Base-by-base conservation (phyloP, 192 early-diverging fungal species). In the Entophlyctis luteolus region DNA sequence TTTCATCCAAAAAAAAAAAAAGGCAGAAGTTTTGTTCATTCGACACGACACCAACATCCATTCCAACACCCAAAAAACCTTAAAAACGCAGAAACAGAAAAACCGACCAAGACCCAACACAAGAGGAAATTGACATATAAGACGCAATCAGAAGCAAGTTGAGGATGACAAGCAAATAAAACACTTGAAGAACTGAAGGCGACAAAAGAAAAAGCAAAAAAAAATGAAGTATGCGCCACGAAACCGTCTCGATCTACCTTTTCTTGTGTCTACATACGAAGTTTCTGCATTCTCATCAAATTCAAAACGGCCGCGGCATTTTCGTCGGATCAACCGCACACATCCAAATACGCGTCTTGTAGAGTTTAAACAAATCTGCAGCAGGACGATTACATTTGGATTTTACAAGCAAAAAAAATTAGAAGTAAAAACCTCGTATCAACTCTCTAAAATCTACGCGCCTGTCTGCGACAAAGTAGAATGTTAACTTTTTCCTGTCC, bases 271-370 rank as follows among this genome's bases (percentile, higher is more conserved):
- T n/a, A n/a, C n/a, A n/a, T n/a, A n/a, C n/a, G n/a, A n/a, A n/a
- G n/a, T n/a, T n/a, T n/a, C n/a, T n/a, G n/a, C n/a, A n/a, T n/a
- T n/a, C n/a, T n/a, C n/a, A 60, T 27, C 23, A 57, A 10, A 18
- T 35, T 65, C 62, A 66, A 34, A 53, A 66, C 8, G 63, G 63
- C 2, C 63, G 63, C 8, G 63, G 63, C 63, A 66, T 66, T 29
- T 73, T 79, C 58, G 76, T 69, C 16, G 80, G 77, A 58, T 79
- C 75, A 12, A 82, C 80, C 4, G 80, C 80, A 54, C 80, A 82
- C 92, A 96, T 93, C 96, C 96, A 98, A 70, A 98, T 95, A 42
- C 96, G 89, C 20, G 96, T 95, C 76, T 98, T 98, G 78, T 95
- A 96, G 47, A 94, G 88, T 75, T 96, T 96, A 77, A 96, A 98